Percentiles rank a stretch among this genome's conserved stretches.
Conservation (phyloP, 305 asterid species). For the Fraxinus ornus region DNA sequence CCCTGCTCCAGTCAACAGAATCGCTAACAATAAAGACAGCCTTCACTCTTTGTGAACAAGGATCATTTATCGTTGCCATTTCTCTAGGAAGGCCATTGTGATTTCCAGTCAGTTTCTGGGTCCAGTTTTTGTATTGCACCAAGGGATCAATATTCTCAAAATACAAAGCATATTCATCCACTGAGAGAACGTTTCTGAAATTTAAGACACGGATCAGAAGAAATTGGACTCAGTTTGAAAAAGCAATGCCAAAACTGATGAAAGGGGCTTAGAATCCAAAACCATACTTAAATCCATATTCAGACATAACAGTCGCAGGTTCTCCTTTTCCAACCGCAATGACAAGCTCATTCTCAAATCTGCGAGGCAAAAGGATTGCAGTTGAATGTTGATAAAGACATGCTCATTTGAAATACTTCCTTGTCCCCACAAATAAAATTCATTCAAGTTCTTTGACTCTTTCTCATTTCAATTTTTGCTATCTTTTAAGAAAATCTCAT, state of each 20-base stretch:
- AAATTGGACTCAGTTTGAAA: conserved; percentile 14
- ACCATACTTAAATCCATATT: conserved; percentile 81
- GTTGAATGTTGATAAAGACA: background rate
- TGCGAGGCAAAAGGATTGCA: conserved; percentile 28
- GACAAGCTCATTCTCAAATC: conserved; percentile 65
- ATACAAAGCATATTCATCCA: conserved; percentile 75
- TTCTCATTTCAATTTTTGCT: background rate
- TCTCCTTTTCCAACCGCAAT: conserved; percentile 91
- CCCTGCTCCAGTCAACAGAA: conserved; percentile 97
- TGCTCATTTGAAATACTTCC: background rate
- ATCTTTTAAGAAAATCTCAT: background rate
- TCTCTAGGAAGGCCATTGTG: conserved; percentile 29
- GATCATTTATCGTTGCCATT: conserved; percentile 37
- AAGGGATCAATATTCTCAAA: conserved; percentile 87
- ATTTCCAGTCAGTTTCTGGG: conserved; percentile 25
- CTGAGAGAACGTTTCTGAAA: conserved; percentile 68
- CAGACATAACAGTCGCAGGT: conserved; percentile 81
- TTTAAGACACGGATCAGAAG: conserved; percentile 27
- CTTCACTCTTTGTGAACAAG: conserved; percentile 58
- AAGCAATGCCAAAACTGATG: conserved; percentile 15
- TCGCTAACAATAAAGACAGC: conserved; percentile 93
- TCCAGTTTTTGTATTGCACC: conserved; percentile 64
- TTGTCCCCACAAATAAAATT: background rate
- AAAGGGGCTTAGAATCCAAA: background rate
- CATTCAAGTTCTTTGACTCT: background rate